Evolutionary conservation across 2,329 filamentous ascomycete species (phyloP).

Genomic region (Paraconiothyrium sp.): DNA sequence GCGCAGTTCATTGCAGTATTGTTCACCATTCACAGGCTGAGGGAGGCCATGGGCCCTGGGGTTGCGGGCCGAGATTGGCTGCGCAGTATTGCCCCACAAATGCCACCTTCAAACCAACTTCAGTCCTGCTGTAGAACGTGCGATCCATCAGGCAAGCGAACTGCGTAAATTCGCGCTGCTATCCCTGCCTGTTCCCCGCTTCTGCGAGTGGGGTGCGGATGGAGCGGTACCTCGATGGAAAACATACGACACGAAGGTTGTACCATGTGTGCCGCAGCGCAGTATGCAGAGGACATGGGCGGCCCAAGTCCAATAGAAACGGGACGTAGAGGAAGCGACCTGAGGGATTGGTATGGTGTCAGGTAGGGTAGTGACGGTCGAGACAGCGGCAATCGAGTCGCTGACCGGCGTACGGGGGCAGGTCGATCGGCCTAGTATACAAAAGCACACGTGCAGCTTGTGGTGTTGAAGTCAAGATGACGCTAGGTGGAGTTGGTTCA

Average conservation of each 20-base stretch:
- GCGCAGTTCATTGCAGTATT: conserved; percentile 3
- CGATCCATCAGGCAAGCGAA: conserved; percentile 2
- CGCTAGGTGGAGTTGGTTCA: conserved; percentile 1
- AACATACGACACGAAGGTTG: neutral
- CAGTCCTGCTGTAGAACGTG: neutral
- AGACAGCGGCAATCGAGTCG: neutral
- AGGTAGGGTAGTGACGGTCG: neutral
- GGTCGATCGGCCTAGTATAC: conserved; percentile 6
- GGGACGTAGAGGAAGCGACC: neutral
- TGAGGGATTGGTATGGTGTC: neutral
- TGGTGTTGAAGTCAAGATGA: conserved; percentile 3
- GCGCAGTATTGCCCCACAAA: conserved; percentile 7
- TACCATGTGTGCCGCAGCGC: neutral
- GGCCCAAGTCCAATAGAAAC: neutral
- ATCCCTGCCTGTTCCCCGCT: conserved; percentile 14
- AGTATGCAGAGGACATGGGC: neutral
- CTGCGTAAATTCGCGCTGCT: conserved; percentile 1
- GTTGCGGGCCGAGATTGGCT: conserved; percentile 9
- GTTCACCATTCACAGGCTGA: conserved; percentile 6
- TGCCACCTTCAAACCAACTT: neutral
- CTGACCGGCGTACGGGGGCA: neutral
- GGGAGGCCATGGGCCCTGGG: neutral
- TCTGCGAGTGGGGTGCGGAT: conserved; percentile 11
- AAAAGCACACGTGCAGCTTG: neutral
- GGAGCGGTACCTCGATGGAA: conserved; percentile 4